Base-by-base conservation (phyloP, 495 filamentous ascomycete genomes). In the Thozetella sp. region DNA sequence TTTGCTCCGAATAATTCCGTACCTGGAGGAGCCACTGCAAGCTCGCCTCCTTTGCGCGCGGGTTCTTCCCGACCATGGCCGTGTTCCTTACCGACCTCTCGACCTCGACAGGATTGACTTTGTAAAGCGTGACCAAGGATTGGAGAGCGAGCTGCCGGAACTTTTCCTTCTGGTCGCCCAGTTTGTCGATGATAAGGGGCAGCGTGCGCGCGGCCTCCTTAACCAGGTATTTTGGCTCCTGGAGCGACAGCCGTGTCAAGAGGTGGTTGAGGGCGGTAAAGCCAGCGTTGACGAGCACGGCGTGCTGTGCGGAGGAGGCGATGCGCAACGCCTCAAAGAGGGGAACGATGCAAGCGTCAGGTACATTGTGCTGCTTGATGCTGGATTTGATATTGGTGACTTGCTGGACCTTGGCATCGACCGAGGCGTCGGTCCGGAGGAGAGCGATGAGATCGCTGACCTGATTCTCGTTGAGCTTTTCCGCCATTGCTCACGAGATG, bases 111-210 rank as follows among this genome's bases (percentile, higher is more conserved):
- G 83, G 82, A 13, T 83, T 81, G 15, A 83, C 82, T 30, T 80
- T 83, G 79, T 90, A 93, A 46, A 93, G 76, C 25, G 95, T 94
- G 9, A 81, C 80, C 55, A 98, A 82, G 24, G 88, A 84, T 64
- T 90, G 88, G 37, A 86, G 76, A 9, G 92, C 90, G 57, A 92
- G 79, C 22, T 76, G 69, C 55, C 92, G 86, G 59, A 90, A 78
- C 63, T 92, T 91, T 59, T 97, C 93, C 67, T 93, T 93, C 62
- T 86, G 86, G 68, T 98, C 94, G 22, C 93, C 93, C 51, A 98
- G 83, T 62, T 93, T 90, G 45, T 98, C 94, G 51, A 93, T 74
- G 43, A 97, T 80, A 24, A 91, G 69, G 1, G 92, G 88, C 46
- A 97, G 77, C 24, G 84, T 86, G 46, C 84, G 80, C 2, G 80